phyloP scores from a whole-genome alignment of 2,329 filamentous ascomycete genomes.

The Aspergillus sp. region DNA sequence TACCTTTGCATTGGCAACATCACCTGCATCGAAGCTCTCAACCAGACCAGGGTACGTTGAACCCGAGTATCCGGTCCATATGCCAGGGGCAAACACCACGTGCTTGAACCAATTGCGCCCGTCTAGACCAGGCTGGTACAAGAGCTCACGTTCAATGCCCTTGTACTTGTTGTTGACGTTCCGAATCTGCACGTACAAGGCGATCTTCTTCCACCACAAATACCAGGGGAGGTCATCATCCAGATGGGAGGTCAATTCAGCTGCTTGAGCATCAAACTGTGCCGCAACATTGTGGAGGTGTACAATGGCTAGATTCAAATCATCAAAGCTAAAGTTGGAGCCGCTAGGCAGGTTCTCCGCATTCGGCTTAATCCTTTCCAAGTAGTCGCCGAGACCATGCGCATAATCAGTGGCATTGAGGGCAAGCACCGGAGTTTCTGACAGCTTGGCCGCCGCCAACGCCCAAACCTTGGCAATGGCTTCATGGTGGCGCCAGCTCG shows the following conservation, averaged over 20 bases:
- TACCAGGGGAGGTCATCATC: constrained; percentile 67
- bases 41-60: constrained; percentile 62
- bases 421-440: constrained; percentile 58
- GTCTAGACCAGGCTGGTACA: constrained; percentile 73
- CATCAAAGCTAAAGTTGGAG: constrained; percentile 35
- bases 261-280: constrained; percentile 49
- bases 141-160: constrained; percentile 71
- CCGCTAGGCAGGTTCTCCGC: constrained; percentile 19
- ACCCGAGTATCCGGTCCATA: constrained; percentile 88
- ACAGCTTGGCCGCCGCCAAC: constrained; percentile 57
- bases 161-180: constrained; percentile 78
- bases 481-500: constrained; percentile 54
- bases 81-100: constrained; percentile 82
- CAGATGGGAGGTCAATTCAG: constrained; percentile 44
- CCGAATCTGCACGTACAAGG: constrained; percentile 59
- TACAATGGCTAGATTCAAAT: constrained; percentile 46
- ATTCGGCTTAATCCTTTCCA: constrained; percentile 27
- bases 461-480: constrained; percentile 63
- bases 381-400: constrained; percentile 45
- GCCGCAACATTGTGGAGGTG: constrained; percentile 46
- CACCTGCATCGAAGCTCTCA: constrained; percentile 53
- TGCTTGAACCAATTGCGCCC: constrained; percentile 88
- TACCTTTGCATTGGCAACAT: constrained; percentile 48
- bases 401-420: constrained; percentile 65
- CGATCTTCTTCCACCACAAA: constrained; percentile 65